Evolutionary conservation across 805 yeast species (phyloP).

Genomic region (Saccharomycopsis vini): DNA sequence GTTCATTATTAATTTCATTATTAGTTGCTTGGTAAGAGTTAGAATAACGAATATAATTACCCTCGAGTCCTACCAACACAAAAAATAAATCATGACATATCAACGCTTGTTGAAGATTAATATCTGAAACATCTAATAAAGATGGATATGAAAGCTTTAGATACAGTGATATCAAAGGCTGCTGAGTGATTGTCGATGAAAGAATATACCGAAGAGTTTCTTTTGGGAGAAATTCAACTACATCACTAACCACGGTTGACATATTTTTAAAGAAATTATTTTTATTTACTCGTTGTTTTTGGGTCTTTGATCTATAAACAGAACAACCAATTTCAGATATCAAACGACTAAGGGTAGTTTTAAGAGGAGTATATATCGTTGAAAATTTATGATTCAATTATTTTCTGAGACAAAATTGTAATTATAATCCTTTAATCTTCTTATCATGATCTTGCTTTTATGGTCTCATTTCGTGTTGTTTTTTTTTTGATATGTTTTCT

Average conservation of each 20-base stretch:
- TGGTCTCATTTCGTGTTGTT: no score
- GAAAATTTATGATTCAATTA: no score
- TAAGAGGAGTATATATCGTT: no score
- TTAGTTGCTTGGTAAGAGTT: slow-evolving; percentile 39
- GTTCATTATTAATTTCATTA: background rate
- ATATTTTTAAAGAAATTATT: no score
- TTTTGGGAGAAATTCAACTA: slow-evolving; percentile 1
- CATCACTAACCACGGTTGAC: background rate
- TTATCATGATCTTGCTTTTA: no score
- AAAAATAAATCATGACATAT: slow-evolving; percentile 61
- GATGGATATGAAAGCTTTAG: slow-evolving; percentile 13
- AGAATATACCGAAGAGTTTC: slow-evolving; percentile 4
- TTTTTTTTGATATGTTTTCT: no score
- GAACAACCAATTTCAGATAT: no score
- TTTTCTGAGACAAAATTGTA: no score
- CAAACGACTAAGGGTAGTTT: no score
- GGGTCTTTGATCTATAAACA: no score
- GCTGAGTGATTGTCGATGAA: slow-evolving; percentile 5
- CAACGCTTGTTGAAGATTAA: slow-evolving; percentile 42
- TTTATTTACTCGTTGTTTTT: no score
- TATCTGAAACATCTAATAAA: slow-evolving; percentile 4
- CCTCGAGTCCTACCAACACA: slow-evolving; percentile 68
- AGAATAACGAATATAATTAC: slow-evolving; percentile 62
- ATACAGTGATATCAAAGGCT: slow-evolving; percentile 2
- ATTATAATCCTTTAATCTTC: no score